These are phyloP conservation scores for Corchorus capsularis DNA, from an alignment of 345 rosid genomes.

Conservation along the genomic window DNA sequence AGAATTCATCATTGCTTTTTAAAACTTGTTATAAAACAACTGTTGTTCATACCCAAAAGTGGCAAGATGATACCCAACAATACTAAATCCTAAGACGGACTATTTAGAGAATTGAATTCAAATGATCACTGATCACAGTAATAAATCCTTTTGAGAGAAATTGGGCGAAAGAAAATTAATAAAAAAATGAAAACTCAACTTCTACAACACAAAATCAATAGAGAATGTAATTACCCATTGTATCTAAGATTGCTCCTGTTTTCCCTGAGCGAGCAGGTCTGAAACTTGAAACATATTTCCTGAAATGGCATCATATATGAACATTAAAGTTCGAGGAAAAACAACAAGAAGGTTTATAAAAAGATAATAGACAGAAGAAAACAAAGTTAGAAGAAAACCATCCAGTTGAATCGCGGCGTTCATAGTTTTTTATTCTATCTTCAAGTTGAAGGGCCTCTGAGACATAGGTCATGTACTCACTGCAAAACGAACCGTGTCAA, in stretches of 20 bases:
- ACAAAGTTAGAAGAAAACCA: constrained; percentile 57
- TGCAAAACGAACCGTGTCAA: constrained; percentile 36
- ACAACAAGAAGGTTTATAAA: constrained; percentile 4
- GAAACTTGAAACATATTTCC: constrained; percentile 94
- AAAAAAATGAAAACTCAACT: constrained; percentile 13
- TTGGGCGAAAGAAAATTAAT: neutral
- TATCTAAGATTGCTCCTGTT: constrained; percentile 65
- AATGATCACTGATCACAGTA: neutral
- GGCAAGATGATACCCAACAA: too few species aligned
- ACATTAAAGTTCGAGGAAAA: constrained; percentile 20
- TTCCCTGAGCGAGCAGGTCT: constrained; percentile 67
- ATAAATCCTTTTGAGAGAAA: neutral
- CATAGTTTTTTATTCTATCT: constrained; percentile 89
- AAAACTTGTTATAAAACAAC: neutral
- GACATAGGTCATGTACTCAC: constrained; percentile 85
- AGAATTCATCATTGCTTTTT: neutral
- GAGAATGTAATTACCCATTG: constrained; percentile 54
- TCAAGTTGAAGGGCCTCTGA: constrained; percentile 88
- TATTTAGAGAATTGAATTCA: neutral
- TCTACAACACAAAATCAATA: constrained; percentile 5
- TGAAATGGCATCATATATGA: constrained; percentile 33
- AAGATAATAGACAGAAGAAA: constrained; percentile 19
- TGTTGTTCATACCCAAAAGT: neutral
- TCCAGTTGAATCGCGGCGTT: constrained; percentile 80
- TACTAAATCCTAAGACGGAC: neutral